Percentiles rank a stretch among this genome's conserved stretches.
phyloP scores from a whole-genome alignment of 306 rosid species.

The Luffa aegyptiaca region DNA sequence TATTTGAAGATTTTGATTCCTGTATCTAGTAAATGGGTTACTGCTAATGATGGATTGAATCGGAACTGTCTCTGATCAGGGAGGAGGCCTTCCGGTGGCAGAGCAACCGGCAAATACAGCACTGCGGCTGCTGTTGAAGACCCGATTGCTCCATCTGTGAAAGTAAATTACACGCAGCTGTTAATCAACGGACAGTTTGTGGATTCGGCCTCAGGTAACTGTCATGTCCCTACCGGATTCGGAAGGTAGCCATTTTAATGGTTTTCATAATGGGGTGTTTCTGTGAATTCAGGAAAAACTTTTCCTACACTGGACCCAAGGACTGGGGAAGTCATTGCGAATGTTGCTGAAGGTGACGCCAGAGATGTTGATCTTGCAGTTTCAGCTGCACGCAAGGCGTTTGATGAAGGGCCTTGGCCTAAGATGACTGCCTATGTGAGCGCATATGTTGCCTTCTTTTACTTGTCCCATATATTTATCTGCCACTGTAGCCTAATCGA shows the following conservation, averaged over 20 bases:
- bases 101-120: constrained; percentile 36
- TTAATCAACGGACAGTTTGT: constrained; percentile 71
- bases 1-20: not conserved
- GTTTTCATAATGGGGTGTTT: not conserved
- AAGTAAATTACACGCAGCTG: constrained; percentile 49
- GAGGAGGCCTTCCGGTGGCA: constrained; percentile 24
- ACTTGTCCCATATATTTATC: too few relatives aligned
- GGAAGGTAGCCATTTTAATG: not conserved
- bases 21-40: not conserved
- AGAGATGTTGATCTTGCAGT: constrained; percentile 82
- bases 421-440: constrained; percentile 79
- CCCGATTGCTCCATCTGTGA: constrained; percentile 45
- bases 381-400: constrained; percentile 80
- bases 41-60: not conserved
- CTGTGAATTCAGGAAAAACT: constrained; percentile 45
- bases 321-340: constrained; percentile 75
- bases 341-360: constrained; percentile 73
- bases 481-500: not conserved
- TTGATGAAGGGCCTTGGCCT: constrained; percentile 93
- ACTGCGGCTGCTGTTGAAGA: constrained; percentile 53
- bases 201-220: constrained; percentile 70
- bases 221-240: not conserved
- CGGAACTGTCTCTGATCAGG: constrained; percentile 21
- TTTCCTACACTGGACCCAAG: constrained; percentile 80
- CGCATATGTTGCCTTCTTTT: not conserved